Evolutionary conservation across 306 rosid species (phyloP).

Genomic region (Hippophae gyantsensis): DNA sequence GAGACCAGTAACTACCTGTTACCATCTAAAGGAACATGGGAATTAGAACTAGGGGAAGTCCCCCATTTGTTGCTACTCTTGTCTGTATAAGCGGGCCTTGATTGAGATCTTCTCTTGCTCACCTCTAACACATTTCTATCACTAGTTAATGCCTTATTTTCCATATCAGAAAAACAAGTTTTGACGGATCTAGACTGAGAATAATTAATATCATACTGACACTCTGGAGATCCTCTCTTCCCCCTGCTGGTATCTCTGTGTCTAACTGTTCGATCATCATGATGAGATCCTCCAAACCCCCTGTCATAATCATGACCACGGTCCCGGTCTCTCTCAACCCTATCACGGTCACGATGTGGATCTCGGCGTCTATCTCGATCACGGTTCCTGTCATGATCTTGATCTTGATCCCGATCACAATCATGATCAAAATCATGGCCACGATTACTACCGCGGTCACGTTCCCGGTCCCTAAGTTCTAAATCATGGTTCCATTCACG

Average conservation of each 20-base stretch:
- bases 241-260: slow-evolving; percentile 65
- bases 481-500: slow-evolving; percentile 26
- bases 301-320: slow-evolving; percentile 22
- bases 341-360: slow-evolving; percentile 29
- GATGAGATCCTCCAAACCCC: slow-evolving; percentile 57
- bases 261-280: slow-evolving; percentile 51
- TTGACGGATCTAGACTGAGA: slow-evolving; percentile 56
- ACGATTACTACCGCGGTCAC: slow-evolving; percentile 27
- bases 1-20: slow-evolving; percentile 39
- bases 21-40: slow-evolving; percentile 55
- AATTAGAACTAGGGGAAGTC: slow-evolving; percentile 58
- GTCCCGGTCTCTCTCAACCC: no score
- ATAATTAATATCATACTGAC: slow-evolving; percentile 57
- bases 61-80: slow-evolving; percentile 47
- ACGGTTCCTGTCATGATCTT: slow-evolving; percentile 45
- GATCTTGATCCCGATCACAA: slow-evolving; percentile 47
- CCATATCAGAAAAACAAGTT: slow-evolving; percentile 51
- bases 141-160: slow-evolving; percentile 57
- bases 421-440: slow-evolving; percentile 34
- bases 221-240: slow-evolving; percentile 74
- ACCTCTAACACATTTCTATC: slow-evolving; percentile 63
- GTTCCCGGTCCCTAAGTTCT: slow-evolving; percentile 17
- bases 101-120: slow-evolving; percentile 65
- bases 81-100: slow-evolving; percentile 56
- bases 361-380: slow-evolving; percentile 48